Evolutionary conservation across 179 eudicot genomes (phyloP), one percentile per base, ranked within the genome.

Genomic region (Sideroxylon spinosum): DNA sequence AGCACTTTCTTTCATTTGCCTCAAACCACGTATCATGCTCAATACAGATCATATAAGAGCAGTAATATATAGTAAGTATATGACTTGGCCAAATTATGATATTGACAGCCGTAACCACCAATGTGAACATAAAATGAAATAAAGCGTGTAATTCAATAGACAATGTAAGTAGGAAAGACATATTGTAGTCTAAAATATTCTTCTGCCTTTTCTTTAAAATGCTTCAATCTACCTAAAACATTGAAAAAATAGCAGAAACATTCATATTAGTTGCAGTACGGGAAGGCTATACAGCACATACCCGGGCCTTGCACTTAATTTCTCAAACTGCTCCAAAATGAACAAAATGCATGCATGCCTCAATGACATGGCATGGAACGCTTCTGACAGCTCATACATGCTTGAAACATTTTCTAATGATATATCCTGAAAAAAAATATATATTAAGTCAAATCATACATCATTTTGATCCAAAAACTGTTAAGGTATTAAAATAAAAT

Each of bases 381-480:
- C 92, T 80, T 93, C 99, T 16, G 99, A 95, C 70, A 93, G 78
- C 79, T 91, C 99, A 72, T 88, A 93, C 97, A 95, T 91, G 78
- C 85, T 78, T 19, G 89, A 84, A 14, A 94, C 94, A 74, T 93
- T 95, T 62, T 95, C 98, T 72, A 71, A 86, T 19, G 88, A 84
- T 79, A 93, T 86, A 77, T 95, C 95, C 99, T 95, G 74, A 25
- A 81, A 57, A 53, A 19, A 17, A 14, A 72, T 71, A 17, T 22
- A 59, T 6, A 11, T 77, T 13, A 20, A 44, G 76, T 23, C 23
- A 49, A 76, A 29, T 80, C 46, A 22, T 32, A 53, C 14, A 64
- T 29, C 29, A 32, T 59, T 63, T 74, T 44, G 52, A 49, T 29
- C 4, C 9, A 78, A 32, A 23, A 52, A 73, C 32, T 25, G 4